Conservation (phyloP, 2,329 filamentous ascomycete genomes). For the Neofusicoccum kwambonambiense region DNA sequence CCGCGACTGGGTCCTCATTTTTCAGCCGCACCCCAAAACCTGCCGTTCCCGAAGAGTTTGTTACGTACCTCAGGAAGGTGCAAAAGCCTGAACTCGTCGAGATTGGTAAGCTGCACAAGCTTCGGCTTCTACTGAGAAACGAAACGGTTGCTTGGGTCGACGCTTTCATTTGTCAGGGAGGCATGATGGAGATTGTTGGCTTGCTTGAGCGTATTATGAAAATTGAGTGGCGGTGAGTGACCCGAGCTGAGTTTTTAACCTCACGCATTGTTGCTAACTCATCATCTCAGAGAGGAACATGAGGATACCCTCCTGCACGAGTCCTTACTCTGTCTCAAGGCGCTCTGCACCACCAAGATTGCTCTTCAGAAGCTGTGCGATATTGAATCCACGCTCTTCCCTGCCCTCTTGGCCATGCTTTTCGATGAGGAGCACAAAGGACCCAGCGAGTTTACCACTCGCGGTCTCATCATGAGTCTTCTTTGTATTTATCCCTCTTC, state of each 20-base stretch:
- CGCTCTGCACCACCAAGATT: conserved; percentile 84
- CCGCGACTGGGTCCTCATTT: conserved; percentile 56
- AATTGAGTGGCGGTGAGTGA: conserved; percentile 81
- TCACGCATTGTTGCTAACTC: conserved; percentile 27
- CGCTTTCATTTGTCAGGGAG: conserved; percentile 81
- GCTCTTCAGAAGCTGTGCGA: conserved; percentile 78
- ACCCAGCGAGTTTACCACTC: conserved; percentile 92
- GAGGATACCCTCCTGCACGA: conserved; percentile 93
- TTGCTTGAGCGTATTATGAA: conserved; percentile 89
- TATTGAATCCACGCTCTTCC: conserved; percentile 79
- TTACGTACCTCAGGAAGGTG: conserved; percentile 77
- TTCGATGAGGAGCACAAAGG: conserved; percentile 99
- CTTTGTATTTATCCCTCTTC: conserved; percentile 53
- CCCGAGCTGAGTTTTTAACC: background rate
- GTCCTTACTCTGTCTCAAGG: conserved; percentile 88
- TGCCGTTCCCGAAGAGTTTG: conserved; percentile 77
- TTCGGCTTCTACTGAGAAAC: conserved; percentile 83
- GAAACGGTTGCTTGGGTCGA: conserved; percentile 97
- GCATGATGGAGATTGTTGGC: conserved; percentile 87
- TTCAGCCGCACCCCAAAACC: conserved; percentile 71
- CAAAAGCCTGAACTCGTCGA: conserved; percentile 81
- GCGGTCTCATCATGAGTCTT: conserved; percentile 83
- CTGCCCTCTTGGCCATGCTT: conserved; percentile 80
- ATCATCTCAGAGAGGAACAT: conserved; percentile 73
- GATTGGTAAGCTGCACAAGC: conserved; percentile 92